These are phyloP conservation scores for Apiospora malaysiana DNA, from an alignment of 2,329 filamentous ascomycete species.

Conservation along the genomic window DNA sequence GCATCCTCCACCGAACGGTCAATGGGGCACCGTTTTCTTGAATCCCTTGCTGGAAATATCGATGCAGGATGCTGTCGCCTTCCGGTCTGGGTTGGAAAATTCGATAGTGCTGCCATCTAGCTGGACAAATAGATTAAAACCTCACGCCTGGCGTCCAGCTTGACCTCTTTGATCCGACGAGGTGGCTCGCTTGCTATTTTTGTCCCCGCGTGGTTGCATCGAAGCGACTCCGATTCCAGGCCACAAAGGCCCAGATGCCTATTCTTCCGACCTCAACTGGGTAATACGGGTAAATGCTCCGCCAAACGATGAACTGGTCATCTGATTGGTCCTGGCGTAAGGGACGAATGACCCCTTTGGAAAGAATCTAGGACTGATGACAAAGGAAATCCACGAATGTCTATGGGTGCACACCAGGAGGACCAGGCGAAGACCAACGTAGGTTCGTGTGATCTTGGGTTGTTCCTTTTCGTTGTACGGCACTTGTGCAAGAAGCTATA, in stretches of 20 bases:
- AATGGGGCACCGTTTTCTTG: too few relatives aligned
- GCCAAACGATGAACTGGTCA: background rate
- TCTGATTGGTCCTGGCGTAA: background rate
- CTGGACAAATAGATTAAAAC: background rate
- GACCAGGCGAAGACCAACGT: background rate
- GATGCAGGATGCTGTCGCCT: background rate
- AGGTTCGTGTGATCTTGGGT: background rate
- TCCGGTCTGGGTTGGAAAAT: background rate
- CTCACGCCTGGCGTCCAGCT: conserved; percentile 13
- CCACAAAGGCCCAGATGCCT: background rate
- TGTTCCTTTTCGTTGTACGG: background rate
- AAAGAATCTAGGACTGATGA: background rate
- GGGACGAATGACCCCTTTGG: background rate
- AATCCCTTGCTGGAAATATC: background rate
- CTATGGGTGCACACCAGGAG: background rate
- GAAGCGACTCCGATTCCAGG: background rate
- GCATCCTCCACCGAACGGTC: too few relatives aligned
- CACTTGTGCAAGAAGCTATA: background rate
- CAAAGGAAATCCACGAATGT: background rate
- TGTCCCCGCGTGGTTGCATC: background rate
- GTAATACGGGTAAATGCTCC: conserved; percentile 7
- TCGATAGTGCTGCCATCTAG: conserved; percentile 10
- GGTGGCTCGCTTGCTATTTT: conserved; percentile 8
- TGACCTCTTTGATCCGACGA: conserved; percentile 5
- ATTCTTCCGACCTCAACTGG: conserved; percentile 4